Base-by-base conservation (phyloP, 1,284 basidiomycete genomes). In the Lentinula novae-zelandiae region DNA sequence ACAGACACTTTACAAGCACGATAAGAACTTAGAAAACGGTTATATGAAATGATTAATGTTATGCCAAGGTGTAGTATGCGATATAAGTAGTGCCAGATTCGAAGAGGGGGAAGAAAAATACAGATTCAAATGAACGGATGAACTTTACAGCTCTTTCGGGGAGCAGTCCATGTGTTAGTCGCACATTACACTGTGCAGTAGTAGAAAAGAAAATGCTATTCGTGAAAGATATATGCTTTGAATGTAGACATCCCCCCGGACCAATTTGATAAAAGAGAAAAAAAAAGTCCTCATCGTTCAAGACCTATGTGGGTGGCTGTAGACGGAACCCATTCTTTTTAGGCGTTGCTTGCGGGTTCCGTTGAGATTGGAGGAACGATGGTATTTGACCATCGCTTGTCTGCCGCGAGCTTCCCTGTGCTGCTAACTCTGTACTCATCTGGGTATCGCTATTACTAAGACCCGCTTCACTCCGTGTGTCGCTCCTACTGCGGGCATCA, bases 271-370 rank as follows among this genome's bases (percentile, higher is more conserved):
- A 15, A 4, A n/a, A 15, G n/a, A 44, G 17, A 15, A 15, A 42
- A 15, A 17, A 15, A 15, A n/a, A 42, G 36, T 38, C 40, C 40
- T 15, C 2, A 3, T 5, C 10, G 2, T 46, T 20, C 44, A 46
- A 44, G 13, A 44, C 42, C 44, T 46, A 46, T 17, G 58, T 36
- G 31, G 48, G 54, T 52, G 48, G 40, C 15, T 53, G 54, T 6
- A 22, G 4, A 4, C 33, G 36, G 5, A 22, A 46, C 27, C 17
- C 13, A n/a, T 42, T 31, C 55, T 58, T 62, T 31, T 39, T 48
- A 2, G 44, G 61, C 20, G 67, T 69, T 5, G 55, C 63, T n/a
- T 69, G 65, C 38, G 71, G 72, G 53, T 67, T 65, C 54, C 73
- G 64, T 31, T 62, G 64, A 63, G 73, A 70, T 34, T 71, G 68